Percentiles rank a stretch among this genome's conserved stretches.
Evolutionary conservation across 345 rosid genomes (phyloP).

Genomic region (Eucalyptus guilfoylei): DNA sequence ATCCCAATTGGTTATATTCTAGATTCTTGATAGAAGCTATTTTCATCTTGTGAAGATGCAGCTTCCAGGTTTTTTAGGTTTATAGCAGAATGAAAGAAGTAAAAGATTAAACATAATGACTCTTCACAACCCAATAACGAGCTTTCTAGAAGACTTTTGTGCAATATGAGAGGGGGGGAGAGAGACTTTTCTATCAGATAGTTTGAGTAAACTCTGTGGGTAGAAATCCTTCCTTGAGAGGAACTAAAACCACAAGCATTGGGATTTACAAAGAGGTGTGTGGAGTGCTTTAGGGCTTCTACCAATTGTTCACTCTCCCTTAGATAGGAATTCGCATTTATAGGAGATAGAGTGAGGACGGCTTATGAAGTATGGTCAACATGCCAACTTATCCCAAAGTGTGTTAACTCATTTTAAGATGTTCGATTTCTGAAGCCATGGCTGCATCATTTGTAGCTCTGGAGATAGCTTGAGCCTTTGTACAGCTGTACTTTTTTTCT

Average conservation of each 20-base stretch:
- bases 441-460: background rate
- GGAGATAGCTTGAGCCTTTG: background rate
- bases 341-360: background rate
- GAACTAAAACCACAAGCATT: background rate
- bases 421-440: background rate
- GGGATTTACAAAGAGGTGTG: background rate
- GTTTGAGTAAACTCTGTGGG: background rate
- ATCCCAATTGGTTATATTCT: background rate
- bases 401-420: background rate
- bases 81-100: background rate
- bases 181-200: background rate
- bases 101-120: background rate
- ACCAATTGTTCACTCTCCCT: background rate
- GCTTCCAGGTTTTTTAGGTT: background rate
- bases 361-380: background rate
- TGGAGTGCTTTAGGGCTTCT: background rate
- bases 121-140: background rate
- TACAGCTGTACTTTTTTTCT: background rate
- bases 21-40: background rate
- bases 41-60: background rate
- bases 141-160: background rate
- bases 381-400: background rate
- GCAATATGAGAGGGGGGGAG: background rate
- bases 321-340: background rate
- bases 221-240: background rate